These are phyloP conservation scores for Paracorniculantispora psalliotae DNA, from an alignment of 2,329 filamentous ascomycete genomes.

Conservation along the genomic window DNA sequence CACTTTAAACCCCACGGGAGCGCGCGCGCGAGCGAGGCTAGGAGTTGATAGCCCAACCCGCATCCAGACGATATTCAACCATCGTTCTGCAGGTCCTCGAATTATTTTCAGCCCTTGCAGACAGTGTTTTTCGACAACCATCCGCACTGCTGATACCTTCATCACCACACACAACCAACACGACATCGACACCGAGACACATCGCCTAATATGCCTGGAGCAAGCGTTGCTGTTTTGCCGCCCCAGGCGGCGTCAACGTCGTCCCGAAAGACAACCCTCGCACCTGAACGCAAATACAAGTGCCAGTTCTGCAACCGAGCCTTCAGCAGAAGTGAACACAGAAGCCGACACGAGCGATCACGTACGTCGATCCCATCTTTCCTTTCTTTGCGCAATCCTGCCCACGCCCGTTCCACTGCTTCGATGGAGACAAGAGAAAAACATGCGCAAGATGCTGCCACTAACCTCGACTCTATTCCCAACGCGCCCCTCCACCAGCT, in stretches of 20 bases:
- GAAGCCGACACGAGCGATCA: conserved; percentile 93
- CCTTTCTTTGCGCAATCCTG: background rate
- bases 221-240: conserved; percentile 60
- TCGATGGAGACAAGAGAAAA: background rate
- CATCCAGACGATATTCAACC: conserved; percentile 52
- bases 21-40: conserved; percentile 52
- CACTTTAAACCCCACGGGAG: conserved; percentile 68
- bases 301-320: conserved; percentile 98
- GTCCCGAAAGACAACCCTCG: conserved; percentile 69
- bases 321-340: conserved; percentile 95
- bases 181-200: background rate
- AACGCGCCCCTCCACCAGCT: background rate
- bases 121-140: conserved; percentile 16
- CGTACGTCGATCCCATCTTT: conserved; percentile 61
- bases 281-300: conserved; percentile 97
- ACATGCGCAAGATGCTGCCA: background rate
- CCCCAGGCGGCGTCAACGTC: conserved; percentile 63
- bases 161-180: conserved; percentile 2
- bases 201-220: conserved; percentile 58
- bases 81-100: conserved; percentile 42
- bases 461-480: background rate
- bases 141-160: conserved; percentile 6
- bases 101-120: conserved; percentile 5
- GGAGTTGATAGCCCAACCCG: conserved; percentile 13
- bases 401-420: background rate